phyloP scores from a whole-genome alignment of 192 early-diverging fungal species.

The Lobosporangium transversale region DNA sequence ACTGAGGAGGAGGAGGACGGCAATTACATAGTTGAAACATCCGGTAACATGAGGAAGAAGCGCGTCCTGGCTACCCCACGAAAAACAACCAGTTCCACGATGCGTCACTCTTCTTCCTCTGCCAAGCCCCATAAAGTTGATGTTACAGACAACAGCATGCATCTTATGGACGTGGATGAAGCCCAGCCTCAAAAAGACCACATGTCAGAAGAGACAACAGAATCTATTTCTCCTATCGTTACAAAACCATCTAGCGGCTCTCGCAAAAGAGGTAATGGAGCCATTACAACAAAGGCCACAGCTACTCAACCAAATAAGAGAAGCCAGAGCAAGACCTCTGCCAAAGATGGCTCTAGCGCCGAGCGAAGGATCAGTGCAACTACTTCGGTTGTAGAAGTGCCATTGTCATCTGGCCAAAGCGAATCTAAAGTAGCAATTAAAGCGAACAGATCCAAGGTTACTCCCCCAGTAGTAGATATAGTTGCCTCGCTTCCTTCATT shows the following conservation, averaged over 20 bases:
- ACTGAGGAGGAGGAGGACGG: constrained; percentile 1
- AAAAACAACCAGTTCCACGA: too few relatives aligned
- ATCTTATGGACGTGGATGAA: not conserved
- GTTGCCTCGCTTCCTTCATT: not conserved
- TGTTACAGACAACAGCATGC: too few relatives aligned
- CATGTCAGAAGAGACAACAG: not conserved
- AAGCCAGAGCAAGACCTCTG: not conserved
- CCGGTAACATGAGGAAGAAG: constrained; percentile 23
- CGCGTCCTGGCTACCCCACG: constrained; percentile 10
- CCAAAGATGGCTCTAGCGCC: not conserved
- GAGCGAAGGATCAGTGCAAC: not conserved
- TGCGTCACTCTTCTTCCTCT: not conserved
- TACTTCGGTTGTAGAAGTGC: not conserved
- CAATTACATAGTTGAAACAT: not conserved
- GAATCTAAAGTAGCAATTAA: not conserved
- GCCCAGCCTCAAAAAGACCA: not conserved
- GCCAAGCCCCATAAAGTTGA: not conserved
- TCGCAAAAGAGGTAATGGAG: not conserved
- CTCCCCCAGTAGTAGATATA: not conserved
- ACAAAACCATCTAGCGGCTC: too few relatives aligned
- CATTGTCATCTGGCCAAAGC: not conserved
- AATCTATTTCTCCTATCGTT: not conserved
- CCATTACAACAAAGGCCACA: not conserved
- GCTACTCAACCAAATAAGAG: not conserved
- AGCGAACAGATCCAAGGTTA: not conserved